Conservation (phyloP, 108 stramenopile genomes). For the Aurantiochytrium sp. region DNA sequence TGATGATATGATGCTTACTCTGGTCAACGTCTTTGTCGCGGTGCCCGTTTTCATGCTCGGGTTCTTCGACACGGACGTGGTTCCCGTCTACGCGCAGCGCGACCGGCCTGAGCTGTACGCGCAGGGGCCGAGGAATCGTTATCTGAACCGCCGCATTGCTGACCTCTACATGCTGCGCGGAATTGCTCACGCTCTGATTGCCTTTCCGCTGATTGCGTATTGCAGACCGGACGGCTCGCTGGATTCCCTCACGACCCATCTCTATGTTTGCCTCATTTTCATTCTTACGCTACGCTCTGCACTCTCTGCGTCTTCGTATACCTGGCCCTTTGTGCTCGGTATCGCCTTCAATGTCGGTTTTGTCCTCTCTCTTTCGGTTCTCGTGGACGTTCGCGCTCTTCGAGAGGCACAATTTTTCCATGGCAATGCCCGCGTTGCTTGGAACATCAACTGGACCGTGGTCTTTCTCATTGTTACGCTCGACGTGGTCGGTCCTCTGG, state of each 20-base stretch:
- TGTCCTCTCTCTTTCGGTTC: background rate
- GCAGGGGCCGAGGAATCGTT: background rate
- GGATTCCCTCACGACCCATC: background rate
- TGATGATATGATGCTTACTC: constrained; percentile 38
- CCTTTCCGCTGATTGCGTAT: background rate
- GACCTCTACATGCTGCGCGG: background rate
- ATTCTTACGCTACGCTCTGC: background rate
- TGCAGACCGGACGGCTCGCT: background rate
- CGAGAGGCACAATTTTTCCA: background rate
- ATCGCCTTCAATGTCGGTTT: background rate
- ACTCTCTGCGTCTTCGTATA: background rate
- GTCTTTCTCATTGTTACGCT: background rate
- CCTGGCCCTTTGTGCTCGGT: background rate
- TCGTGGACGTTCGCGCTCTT: background rate
- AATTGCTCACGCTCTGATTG: background rate
- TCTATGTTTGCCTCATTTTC: background rate
- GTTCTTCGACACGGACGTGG: constrained; percentile 51
- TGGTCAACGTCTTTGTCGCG: constrained; percentile 45
- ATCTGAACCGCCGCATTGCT: background rate
- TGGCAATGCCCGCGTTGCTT: background rate
- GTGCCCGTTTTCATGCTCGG: constrained; percentile 51
- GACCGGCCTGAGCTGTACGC: constrained; percentile 38
- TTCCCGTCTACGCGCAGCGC: constrained; percentile 24
- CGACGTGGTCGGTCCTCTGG: background rate
- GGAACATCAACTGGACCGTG: background rate